Evolutionary conservation across 306 rosid species (phyloP), one percentile per base, ranked within the genome.

Genomic region (Lagenaria siceraria): DNA sequence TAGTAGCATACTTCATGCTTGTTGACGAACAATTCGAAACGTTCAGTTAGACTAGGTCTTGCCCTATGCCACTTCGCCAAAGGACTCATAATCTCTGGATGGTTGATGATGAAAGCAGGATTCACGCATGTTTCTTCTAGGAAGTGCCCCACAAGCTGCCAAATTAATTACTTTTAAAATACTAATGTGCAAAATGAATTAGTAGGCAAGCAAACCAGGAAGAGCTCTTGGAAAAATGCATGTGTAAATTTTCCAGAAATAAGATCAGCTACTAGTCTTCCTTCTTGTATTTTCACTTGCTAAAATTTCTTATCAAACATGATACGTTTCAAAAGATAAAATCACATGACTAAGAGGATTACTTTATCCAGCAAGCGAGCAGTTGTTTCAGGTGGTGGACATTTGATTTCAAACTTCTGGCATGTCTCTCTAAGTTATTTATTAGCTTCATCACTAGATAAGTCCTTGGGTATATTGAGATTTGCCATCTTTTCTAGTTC

Each of bases 131-230:
- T 89, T 85, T 88, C 97, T 75, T 95, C 98, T 85, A 95, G 81
- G 80, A 89, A 90, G 90, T 95, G 96, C 36, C 96, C 98, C 81
- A 92, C 98, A 83, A 95, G 98, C 98, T 95, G 93, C 85, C 22
- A 46, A 49, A 86, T 61, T 25, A 66, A 49, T 18, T 15, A 29
- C 13, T 43, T 21, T 3, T 52, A 40, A 51, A 72, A 80, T 27
- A 25, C 59, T 10, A 24, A 3, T 31, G 25, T 17, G 33, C 29
- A 25, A 72, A 1, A 17, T 42, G 76, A 13, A 24, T 8, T 46
- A 6, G 13, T 22, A 46, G 1, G 52, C 52, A 46, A 43, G 52
- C 5, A 0, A 46, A 12, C 52, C 36, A 6, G 6, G 3, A 46
- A 5, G 52, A 13, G 17, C 52, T 13, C 52, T 46, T 0, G 52